Evolutionary conservation across 768 basidiomycete species (phyloP).

Genomic region (Dioszegia hungarica): DNA sequence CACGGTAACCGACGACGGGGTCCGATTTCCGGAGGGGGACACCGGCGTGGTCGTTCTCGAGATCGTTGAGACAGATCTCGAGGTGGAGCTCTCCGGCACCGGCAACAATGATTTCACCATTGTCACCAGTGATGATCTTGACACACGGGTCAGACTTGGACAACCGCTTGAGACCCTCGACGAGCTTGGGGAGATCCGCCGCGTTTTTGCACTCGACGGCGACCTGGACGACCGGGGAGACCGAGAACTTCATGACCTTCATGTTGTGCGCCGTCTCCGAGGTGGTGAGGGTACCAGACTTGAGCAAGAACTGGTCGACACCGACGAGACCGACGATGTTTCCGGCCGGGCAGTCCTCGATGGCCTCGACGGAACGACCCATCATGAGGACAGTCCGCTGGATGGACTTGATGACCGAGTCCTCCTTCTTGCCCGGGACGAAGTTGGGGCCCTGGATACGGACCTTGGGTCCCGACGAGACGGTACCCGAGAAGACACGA

Average conservation of each 20-base stretch:
- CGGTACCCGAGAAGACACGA: slow-evolving; percentile 98
- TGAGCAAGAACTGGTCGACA: slow-evolving; percentile 99
- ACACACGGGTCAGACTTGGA: slow-evolving; percentile 99
- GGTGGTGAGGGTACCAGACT: slow-evolving; percentile 95
- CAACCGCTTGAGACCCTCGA: slow-evolving; percentile 99
- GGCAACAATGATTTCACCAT: slow-evolving; percentile 97
- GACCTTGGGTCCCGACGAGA: slow-evolving; percentile 93
- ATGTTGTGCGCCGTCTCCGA: slow-evolving; percentile 99
- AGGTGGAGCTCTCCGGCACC: slow-evolving; percentile 98
- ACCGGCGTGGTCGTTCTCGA: slow-evolving; percentile 99
- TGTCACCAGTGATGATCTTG: slow-evolving; percentile 84
- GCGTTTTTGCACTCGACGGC: slow-evolving; percentile 99
- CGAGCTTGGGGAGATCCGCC: slow-evolving; percentile 96
- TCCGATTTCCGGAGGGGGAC: slow-evolving; percentile 98
- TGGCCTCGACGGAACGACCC: slow-evolving; percentile 97
- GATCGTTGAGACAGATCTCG: slow-evolving; percentile 99
- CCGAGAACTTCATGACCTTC: slow-evolving; percentile 99
- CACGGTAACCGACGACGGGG: slow-evolving; percentile 89
- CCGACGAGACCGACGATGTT: slow-evolving; percentile 99
- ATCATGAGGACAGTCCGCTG: slow-evolving; percentile 99
- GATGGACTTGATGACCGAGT: slow-evolving; percentile 94
- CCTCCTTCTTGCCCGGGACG: slow-evolving; percentile 96
- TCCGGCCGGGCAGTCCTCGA: slow-evolving; percentile 97
- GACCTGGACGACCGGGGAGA: slow-evolving; percentile 97
- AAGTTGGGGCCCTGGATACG: slow-evolving; percentile 99